phyloP scores from a whole-genome alignment of 345 rosid genomes.

The Ailanthus altissimus region DNA sequence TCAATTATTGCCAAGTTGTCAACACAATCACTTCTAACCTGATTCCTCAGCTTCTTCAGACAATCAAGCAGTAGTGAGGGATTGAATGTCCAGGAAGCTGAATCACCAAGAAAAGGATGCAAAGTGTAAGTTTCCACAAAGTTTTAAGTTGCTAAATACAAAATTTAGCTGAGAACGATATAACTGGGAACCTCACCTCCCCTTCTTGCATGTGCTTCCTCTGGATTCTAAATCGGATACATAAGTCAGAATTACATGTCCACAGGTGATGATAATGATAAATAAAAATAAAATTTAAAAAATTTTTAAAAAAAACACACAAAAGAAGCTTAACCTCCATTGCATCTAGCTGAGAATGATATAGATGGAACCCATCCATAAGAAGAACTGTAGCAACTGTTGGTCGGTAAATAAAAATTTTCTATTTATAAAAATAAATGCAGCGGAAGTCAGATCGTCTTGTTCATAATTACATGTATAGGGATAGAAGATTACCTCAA shows the following conservation, averaged over 20 bases:
- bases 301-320: too few species aligned
- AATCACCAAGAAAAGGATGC: slow-evolving; percentile 29
- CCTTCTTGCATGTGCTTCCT: slow-evolving; percentile 96
- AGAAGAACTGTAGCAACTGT: slow-evolving; percentile 79
- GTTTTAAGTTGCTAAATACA: slow-evolving; percentile 16
- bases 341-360: slow-evolving; percentile 84
- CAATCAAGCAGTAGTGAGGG: slow-evolving; percentile 66
- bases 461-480: too few species aligned
- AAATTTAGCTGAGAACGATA: too few species aligned
- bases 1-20: slow-evolving; percentile 2
- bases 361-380: slow-evolving; percentile 96
- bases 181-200: slow-evolving; percentile 69
- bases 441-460: too few species aligned
- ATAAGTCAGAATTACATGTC: slow-evolving; percentile 14
- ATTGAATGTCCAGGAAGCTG: slow-evolving; percentile 97
- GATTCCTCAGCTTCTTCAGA: slow-evolving; percentile 63
- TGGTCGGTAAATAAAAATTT: too few species aligned
- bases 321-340: slow-evolving; percentile 70
- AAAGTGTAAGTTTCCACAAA: slow-evolving; percentile 9
- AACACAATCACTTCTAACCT: slow-evolving; percentile 49
- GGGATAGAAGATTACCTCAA: too few species aligned
- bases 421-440: too few species aligned
- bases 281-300: slow-evolving; percentile 1
- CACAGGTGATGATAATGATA: slow-evolving; percentile 2
- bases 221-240: slow-evolving; percentile 57